These are phyloP conservation scores for Aspergillus sp. DNA, from an alignment of 2,329 filamentous ascomycete species.

Conservation along the genomic window DNA sequence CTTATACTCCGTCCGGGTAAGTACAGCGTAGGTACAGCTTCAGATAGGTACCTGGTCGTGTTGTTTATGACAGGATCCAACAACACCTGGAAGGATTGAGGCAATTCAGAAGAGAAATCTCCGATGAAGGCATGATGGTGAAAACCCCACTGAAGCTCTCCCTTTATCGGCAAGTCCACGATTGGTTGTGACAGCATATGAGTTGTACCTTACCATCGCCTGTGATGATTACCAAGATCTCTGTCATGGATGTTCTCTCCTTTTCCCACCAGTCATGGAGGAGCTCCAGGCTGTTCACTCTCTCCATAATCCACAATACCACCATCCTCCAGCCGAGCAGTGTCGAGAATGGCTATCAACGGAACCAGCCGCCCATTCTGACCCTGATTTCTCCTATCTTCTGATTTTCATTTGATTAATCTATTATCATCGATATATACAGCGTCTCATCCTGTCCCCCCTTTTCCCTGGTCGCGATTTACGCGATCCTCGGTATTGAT, in stretches of 20 bases:
- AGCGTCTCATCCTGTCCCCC: background rate
- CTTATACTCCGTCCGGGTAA: background rate
- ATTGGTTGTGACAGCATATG: too few relatives aligned
- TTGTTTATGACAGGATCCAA: background rate
- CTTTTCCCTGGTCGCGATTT: background rate
- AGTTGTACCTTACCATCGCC: too few relatives aligned
- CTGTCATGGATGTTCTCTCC: background rate
- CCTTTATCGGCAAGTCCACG: too few relatives aligned
- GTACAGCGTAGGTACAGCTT: background rate
- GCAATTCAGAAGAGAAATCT: too few relatives aligned
- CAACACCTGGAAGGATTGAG: background rate
- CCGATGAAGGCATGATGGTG: too few relatives aligned
- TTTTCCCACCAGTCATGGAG: background rate
- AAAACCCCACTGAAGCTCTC: too few relatives aligned
- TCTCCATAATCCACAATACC: background rate
- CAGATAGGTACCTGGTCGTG: background rate
- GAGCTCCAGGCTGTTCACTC: background rate
- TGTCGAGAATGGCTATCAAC: background rate
- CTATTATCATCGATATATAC: conserved; percentile 5
- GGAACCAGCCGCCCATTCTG: background rate
- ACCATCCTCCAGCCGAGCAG: background rate
- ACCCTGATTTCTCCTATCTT: background rate
- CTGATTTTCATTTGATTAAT: background rate
- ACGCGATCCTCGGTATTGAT: background rate
- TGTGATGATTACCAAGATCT: background rate